Percentiles rank a stretch among this genome's conserved stretches.
Evolutionary conservation across 2,329 filamentous ascomycete species (phyloP).

Genomic region (Alternaria triticimaculans): DNA sequence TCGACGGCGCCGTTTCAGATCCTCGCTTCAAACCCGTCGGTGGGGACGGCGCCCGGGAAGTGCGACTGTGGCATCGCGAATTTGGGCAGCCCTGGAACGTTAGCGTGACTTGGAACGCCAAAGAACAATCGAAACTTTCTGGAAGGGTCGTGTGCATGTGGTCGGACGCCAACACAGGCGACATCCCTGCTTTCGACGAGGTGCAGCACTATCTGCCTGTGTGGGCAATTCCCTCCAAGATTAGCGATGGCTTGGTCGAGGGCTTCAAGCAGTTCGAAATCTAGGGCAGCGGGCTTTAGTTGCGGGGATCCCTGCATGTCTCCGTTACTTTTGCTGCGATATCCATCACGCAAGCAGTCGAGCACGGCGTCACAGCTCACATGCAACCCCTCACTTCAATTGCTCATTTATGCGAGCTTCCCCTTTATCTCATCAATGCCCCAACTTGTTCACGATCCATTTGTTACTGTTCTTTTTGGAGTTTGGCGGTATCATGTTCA

Average conservation of each 20-base stretch:
- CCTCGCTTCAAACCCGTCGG: constrained; percentile 70
- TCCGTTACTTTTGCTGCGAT: constrained; percentile 42
- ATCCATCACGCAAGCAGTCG: constrained; percentile 41
- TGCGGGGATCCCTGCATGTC: constrained; percentile 32
- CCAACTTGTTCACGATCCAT: neutral
- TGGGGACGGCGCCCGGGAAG: constrained; percentile 67
- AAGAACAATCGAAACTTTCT: constrained; percentile 42
- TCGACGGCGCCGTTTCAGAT: constrained; percentile 68
- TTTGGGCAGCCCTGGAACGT: constrained; percentile 81
- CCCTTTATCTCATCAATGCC: constrained; percentile 13
- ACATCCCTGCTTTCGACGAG: constrained; percentile 86
- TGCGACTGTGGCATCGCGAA: constrained; percentile 82
- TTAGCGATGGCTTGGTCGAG: constrained; percentile 79
- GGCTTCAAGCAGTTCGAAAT: constrained; percentile 71
- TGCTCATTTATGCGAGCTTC: constrained; percentile 16
- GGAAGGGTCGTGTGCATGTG: constrained; percentile 80
- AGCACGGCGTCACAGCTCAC: constrained; percentile 36
- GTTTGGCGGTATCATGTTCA: constrained; percentile 10
- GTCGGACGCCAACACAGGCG: constrained; percentile 81
- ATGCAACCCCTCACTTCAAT: constrained; percentile 32
- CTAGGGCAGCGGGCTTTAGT: constrained; percentile 25
- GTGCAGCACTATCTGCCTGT: constrained; percentile 74
- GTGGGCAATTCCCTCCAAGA: constrained; percentile 82
- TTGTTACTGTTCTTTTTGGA: constrained; percentile 1
- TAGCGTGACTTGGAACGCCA: constrained; percentile 68